Evolutionary conservation across 2,329 filamentous ascomycete genomes (phyloP).

Genomic region (Fusarium sp.): DNA sequence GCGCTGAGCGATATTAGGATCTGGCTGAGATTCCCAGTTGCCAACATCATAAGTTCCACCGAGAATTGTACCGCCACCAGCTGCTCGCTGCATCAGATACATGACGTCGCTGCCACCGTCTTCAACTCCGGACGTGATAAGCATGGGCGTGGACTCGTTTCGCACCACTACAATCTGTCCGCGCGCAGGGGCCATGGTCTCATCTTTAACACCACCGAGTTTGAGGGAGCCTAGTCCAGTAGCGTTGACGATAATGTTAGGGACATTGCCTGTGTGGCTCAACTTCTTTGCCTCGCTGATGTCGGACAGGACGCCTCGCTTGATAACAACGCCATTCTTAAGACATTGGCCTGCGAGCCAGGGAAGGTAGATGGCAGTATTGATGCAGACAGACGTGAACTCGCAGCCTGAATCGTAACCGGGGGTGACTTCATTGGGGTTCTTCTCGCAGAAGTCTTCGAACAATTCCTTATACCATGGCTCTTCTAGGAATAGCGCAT

Average conservation of each 20-base stretch:
- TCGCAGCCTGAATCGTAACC: slow-evolving; percentile 78
- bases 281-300: slow-evolving; percentile 73
- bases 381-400: slow-evolving; percentile 91
- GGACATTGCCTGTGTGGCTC: slow-evolving; percentile 65
- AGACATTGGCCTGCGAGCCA: slow-evolving; percentile 87
- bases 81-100: slow-evolving; percentile 87
- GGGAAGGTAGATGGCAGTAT: slow-evolving; percentile 86
- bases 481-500: slow-evolving; percentile 72
- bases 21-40: slow-evolving; percentile 82
- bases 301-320: slow-evolving; percentile 74
- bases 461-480: slow-evolving; percentile 82
- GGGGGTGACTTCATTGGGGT: slow-evolving; percentile 67
- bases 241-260: slow-evolving; percentile 83
- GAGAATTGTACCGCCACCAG: slow-evolving; percentile 83
- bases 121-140: slow-evolving; percentile 76
- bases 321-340: slow-evolving; percentile 76
- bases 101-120: slow-evolving; percentile 78
- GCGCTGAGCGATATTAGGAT: slow-evolving; percentile 81
- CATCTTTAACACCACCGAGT: slow-evolving; percentile 85
- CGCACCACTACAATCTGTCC: slow-evolving; percentile 88
- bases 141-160: slow-evolving; percentile 80
- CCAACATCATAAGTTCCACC: slow-evolving; percentile 87
- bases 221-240: slow-evolving; percentile 81
- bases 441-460: slow-evolving; percentile 75
- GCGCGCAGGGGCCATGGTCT: slow-evolving; percentile 77